Conservation (phyloP, 441 rosid genomes). For the Codiaeum variegatum region DNA sequence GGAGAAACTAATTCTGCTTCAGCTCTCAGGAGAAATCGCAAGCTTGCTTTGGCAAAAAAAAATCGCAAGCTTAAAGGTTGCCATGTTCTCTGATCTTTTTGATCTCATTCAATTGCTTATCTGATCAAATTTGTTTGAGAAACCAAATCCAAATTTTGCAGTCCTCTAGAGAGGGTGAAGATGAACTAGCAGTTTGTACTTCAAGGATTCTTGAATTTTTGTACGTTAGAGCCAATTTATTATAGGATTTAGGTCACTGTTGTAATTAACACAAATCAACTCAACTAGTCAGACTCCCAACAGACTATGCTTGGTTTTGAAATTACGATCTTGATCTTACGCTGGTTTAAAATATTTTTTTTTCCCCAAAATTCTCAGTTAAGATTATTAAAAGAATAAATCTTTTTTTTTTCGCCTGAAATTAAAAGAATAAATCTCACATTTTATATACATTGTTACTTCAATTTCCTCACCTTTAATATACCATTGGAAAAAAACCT, state of each 20-base stretch:
- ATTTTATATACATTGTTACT: too few relatives aligned
- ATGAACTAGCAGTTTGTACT: background rate
- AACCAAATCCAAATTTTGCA: conserved; percentile 27
- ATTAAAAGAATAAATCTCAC: too few relatives aligned
- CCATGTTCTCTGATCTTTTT: conserved; percentile 10
- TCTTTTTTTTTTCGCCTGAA: too few relatives aligned
- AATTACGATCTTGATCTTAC: too few relatives aligned
- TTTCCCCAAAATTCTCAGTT: too few relatives aligned
- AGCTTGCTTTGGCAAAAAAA: too few relatives aligned
- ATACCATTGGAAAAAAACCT: too few relatives aligned
- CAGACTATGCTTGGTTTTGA: too few relatives aligned
- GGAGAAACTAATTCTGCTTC: background rate
- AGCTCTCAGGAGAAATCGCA: conserved; percentile 12
- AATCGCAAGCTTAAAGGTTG: conserved; percentile 10
- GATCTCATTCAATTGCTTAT: conserved; percentile 30
- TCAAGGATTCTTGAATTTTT: background rate
- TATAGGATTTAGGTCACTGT: background rate
- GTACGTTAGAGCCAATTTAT: background rate
- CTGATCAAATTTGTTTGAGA: conserved; percentile 24
- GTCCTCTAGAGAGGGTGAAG: background rate
- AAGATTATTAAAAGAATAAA: too few relatives aligned
- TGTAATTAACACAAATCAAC: background rate
- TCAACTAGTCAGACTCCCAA: background rate
- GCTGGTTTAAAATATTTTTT: too few relatives aligned
- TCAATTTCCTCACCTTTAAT: too few relatives aligned